Conservation (phyloP, 1,284 basidiomycete species). For the Abortiporus biennis region DNA sequence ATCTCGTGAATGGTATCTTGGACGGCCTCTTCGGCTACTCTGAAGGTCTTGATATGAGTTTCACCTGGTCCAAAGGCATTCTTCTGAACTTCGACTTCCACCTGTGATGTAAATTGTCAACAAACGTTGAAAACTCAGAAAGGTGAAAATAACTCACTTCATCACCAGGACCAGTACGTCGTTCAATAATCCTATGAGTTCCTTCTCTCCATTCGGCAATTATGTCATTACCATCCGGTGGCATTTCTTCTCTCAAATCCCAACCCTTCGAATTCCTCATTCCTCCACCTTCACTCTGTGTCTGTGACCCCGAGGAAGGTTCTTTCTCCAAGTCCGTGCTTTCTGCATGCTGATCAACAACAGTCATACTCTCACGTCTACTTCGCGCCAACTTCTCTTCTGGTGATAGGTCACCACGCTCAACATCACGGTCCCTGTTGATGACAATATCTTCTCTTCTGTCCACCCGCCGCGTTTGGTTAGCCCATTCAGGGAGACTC, state of each 20-base stretch:
- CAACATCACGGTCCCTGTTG: slow-evolving; percentile 74
- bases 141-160: slow-evolving; percentile 42
- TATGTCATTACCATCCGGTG: slow-evolving; percentile 38
- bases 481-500: slow-evolving; percentile 66
- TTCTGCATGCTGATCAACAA: slow-evolving; percentile 9
- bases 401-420: slow-evolving; percentile 36
- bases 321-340: slow-evolving; percentile 11
- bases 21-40: slow-evolving; percentile 19
- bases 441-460: slow-evolving; percentile 70
- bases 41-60: slow-evolving; percentile 18
- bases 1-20: slow-evolving; percentile 23
- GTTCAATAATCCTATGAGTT: slow-evolving; percentile 59
- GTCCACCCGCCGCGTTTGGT: slow-evolving; percentile 63
- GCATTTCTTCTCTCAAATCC: slow-evolving; percentile 29
- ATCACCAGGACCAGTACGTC: slow-evolving; percentile 45
- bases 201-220: slow-evolving; percentile 67
- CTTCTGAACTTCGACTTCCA: slow-evolving; percentile 56
- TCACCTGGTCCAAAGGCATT: slow-evolving; percentile 32
- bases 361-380: slow-evolving; percentile 16
- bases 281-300: slow-evolving; percentile 17
- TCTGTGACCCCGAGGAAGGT: slow-evolving; percentile 4
- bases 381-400: slow-evolving; percentile 11
- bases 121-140: slow-evolving; percentile 6
- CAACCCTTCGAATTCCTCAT: slow-evolving; percentile 16
- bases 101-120: slow-evolving; percentile 27